A percentile compares a stretch with the other conserved stretches of the same genome.
Evolutionary conservation across 2,329 filamentous ascomycete genomes (phyloP).

Genomic region (Fusarium sterilihyphosum): DNA sequence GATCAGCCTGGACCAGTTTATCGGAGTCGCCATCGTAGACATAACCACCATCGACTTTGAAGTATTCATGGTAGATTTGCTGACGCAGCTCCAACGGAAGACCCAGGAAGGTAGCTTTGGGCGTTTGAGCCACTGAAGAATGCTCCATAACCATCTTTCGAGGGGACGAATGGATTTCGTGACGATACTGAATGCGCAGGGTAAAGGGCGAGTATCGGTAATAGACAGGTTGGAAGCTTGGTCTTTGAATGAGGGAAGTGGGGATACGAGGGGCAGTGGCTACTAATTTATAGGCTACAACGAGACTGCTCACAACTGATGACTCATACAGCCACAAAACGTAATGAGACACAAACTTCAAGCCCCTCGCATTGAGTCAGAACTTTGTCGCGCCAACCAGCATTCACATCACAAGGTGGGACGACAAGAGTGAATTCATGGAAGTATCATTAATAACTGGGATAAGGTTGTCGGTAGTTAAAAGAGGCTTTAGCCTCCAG

Average conservation of each 20-base stretch:
- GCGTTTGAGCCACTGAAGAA: neutral
- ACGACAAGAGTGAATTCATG: neutral
- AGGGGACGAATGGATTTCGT: neutral
- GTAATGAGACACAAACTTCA: neutral
- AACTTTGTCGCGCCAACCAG: neutral
- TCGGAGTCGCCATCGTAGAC: neutral
- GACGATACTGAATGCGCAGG: neutral
- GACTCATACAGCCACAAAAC: neutral
- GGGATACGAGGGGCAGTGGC: neutral
- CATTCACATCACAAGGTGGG: neutral
- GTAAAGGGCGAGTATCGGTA: neutral
- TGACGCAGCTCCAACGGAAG: neutral
- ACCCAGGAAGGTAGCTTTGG: rapidly evolving
- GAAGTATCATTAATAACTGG: neutral
- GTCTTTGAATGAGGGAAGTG: neutral
- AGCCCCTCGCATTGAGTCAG: neutral
- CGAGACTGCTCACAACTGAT: neutral
- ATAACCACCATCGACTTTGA: neutral
- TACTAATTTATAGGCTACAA: neutral
- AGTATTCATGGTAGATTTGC: neutral
- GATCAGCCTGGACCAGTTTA: neutral
- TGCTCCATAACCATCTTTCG: too few species aligned
- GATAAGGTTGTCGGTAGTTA: neutral
- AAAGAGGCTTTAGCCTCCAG: neutral
- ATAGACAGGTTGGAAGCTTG: too few species aligned